phyloP scores from a whole-genome alignment of 257 asterid species.

The Paulownia fortunei region DNA sequence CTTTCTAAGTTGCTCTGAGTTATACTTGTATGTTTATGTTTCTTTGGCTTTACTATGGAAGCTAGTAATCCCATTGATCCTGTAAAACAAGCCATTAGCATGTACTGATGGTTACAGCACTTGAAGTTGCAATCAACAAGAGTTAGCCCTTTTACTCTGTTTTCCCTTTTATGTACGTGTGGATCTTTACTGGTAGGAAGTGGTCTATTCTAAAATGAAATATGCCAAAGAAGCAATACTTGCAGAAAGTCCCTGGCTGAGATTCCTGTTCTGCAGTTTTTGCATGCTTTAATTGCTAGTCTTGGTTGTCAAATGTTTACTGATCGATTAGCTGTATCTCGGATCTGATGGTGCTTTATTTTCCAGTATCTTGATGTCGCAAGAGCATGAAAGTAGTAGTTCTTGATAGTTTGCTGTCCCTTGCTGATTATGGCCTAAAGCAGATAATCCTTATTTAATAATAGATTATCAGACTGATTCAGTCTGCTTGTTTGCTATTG shows the following conservation, averaged over 20 bases:
- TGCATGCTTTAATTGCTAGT: not conserved
- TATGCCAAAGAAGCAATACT: not conserved
- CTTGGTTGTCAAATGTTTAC: not conserved
- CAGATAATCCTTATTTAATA: not conserved
- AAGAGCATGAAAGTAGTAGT: not conserved
- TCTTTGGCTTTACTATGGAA: conserved; percentile 25
- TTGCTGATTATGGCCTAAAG: not conserved
- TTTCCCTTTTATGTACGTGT: not conserved
- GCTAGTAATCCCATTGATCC: conserved; percentile 9
- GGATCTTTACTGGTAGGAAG: not conserved
- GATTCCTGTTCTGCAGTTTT: not conserved
- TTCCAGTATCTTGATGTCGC: conserved; percentile 12
- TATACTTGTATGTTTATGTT: not conserved
- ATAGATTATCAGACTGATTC: not conserved
- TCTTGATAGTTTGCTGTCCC: conserved; percentile 1
- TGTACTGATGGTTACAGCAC: conserved; percentile 20
- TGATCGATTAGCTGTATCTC: not conserved
- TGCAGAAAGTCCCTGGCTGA: not conserved
- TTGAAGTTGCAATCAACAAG: not conserved
- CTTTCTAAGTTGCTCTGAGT: conserved; percentile 28
- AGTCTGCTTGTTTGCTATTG: not conserved
- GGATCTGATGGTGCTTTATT: conserved; percentile 14
- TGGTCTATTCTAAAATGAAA: not conserved
- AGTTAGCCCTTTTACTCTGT: not conserved
- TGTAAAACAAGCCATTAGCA: conserved; percentile 23